Evolutionary conservation across 1,284 basidiomycete genomes (phyloP).

Genomic region (Cutaneotrichosporon mucoides): DNA sequence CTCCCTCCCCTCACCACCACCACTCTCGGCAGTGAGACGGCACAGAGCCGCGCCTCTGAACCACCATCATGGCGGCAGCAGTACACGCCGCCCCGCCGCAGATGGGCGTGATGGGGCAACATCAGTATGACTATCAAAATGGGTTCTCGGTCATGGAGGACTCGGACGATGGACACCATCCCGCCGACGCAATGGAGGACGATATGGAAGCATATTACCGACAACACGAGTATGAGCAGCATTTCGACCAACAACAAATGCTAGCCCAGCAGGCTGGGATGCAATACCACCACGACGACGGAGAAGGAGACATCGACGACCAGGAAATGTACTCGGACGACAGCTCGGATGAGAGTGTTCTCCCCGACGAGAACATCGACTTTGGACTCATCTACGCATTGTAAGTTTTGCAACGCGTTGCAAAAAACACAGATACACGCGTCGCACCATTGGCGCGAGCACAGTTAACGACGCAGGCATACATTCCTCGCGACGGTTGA

Average conservation of each 20-base stretch:
- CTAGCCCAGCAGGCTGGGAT: constrained; percentile 13
- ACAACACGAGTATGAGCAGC: constrained; percentile 19
- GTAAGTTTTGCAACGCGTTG: constrained; percentile 26
- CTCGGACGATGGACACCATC: constrained; percentile 23
- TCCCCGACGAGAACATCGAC: constrained; percentile 54
- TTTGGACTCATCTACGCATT: constrained; percentile 54
- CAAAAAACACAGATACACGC: too few relatives aligned
- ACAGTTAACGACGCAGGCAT: constrained; percentile 51
- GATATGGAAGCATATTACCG: constrained; percentile 19
- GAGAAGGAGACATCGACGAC: constrained; percentile 20
- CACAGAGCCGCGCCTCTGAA: neutral
- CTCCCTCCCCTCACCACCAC: neutral
- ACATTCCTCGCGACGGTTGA: constrained; percentile 94
- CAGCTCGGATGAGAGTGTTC: constrained; percentile 48
- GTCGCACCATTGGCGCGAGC: too few relatives aligned
- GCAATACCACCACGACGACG: constrained; percentile 17
- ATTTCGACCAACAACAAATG: constrained; percentile 42
- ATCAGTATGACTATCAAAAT: constrained; percentile 16
- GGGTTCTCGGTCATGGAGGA: constrained; percentile 34
- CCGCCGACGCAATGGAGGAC: constrained; percentile 18
- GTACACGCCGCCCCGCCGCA: constrained; percentile 8
- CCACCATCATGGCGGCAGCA: constrained; percentile 12
- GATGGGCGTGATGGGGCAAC: constrained; percentile 2
- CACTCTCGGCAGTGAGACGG: neutral
- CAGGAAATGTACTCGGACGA: constrained; percentile 38